Percentiles rank a stretch among this genome's conserved stretches.
Conservation (phyloP, 2,329 filamentous ascomycete species). For the Phaeophleospora eucalypticola region DNA sequence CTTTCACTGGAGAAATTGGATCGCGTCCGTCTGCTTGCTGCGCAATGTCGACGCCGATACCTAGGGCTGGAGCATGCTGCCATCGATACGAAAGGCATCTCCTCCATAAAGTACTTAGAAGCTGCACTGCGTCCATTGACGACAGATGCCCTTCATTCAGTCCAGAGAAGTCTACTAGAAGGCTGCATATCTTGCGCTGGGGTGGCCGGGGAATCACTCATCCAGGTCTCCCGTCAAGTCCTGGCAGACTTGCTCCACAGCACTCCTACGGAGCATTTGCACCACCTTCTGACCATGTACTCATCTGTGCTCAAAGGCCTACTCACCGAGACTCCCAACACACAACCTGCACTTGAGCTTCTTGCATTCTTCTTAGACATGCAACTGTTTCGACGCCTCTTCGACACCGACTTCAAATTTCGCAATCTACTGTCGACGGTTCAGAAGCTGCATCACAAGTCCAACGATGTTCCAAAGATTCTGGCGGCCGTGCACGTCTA, state of each 20-base stretch:
- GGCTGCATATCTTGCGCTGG: slow-evolving; percentile 71
- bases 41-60: slow-evolving; percentile 37
- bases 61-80: not conserved
- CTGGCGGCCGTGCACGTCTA: slow-evolving; percentile 79
- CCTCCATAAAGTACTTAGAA: slow-evolving; percentile 24
- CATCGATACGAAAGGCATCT: slow-evolving; percentile 23
- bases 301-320: slow-evolving; percentile 21
- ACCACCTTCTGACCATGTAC: slow-evolving; percentile 21
- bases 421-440: slow-evolving; percentile 63
- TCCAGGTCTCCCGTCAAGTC: slow-evolving; percentile 64
- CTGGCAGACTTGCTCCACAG: slow-evolving; percentile 47
- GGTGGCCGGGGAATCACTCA: slow-evolving; percentile 70
- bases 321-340: slow-evolving; percentile 13
- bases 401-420: slow-evolving; percentile 54
- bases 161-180: slow-evolving; percentile 52
- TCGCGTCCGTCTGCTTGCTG: slow-evolving; percentile 68
- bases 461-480: slow-evolving; percentile 75
- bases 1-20: slow-evolving; percentile 87
- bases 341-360: slow-evolving; percentile 66
- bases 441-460: slow-evolving; percentile 79
- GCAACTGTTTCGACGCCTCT: slow-evolving; percentile 40
- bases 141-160: slow-evolving; percentile 18
- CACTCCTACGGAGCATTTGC: slow-evolving; percentile 5
- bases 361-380: slow-evolving; percentile 63
- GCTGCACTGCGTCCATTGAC: slow-evolving; percentile 17